Base-by-base conservation (phyloP, 768 basidiomycete species). In the Leccinum olivaceopallidum region DNA sequence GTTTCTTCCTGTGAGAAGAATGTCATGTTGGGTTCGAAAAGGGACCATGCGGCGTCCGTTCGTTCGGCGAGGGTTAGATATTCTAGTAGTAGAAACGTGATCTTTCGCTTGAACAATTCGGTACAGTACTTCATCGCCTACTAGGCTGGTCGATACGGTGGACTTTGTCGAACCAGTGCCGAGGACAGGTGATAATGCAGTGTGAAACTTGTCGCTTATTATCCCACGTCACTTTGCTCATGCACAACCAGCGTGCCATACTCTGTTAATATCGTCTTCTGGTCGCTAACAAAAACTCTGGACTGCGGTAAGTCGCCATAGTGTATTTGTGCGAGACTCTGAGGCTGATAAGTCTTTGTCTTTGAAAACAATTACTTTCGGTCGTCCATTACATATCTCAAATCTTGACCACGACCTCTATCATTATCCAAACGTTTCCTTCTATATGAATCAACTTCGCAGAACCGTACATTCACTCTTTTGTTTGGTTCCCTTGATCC, bases 171-270 rank as follows among this genome's bases (percentile, higher is more conserved):
- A 47, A 47, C 20, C 20, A 20, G 10, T 47, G 20, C 12, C 44
- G 10, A 13, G 3, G 2, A 32, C 13, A 37, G 14, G 20, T 20
- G 10, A n/a, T 20, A 47, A 12, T 47, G 44, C 44, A 16, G 48
- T 49, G 22, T 16, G 48, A 63, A 51, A 44, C 28, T 36, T 20
- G 49, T 49, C 3, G 13, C 42, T 48, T 34, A 14, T 8, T 22
- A 16, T 63, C 57, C 64, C 70, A 72, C 71, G 69, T 71, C 61
- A 54, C 57, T 51, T 53, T 58, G 60, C 60, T 57, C 59, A 67
- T 72, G 69, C 59, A 36, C 67, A 20, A n/a, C 55, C 54, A 58
- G 39, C 49, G 55, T 7, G 54, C 50, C 47, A 58, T 36, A 10
- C 36, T 18, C 44, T 59, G 60, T 60, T 65, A 30, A 60, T 42